A percentile compares a stretch with the other conserved stretches of the same genome.
Evolutionary conservation across 164 flowering plant species (phyloP).

Genomic region (Vitis amurensis): DNA sequence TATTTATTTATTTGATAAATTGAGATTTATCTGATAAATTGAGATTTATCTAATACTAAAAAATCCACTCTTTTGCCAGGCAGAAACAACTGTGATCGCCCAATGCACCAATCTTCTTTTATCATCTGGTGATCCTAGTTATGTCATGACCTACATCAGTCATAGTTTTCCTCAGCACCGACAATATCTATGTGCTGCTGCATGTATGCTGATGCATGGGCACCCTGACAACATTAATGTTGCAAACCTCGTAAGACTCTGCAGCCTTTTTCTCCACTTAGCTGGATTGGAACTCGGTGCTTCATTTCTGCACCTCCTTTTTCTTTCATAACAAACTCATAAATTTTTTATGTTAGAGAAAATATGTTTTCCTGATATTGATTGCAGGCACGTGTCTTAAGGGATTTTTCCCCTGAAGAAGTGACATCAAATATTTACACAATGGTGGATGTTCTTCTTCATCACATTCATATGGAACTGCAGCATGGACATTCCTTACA

Average conservation of each 20-base stretch:
- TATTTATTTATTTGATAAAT: neutral
- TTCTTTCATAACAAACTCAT: neutral
- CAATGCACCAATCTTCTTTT: constrained; percentile 94
- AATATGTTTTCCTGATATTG: constrained; percentile 3
- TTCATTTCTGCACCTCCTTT: neutral
- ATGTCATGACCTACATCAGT: constrained; percentile 77
- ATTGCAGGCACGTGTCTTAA: constrained; percentile 74
- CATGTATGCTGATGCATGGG: constrained; percentile 93
- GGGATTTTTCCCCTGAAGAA: constrained; percentile 95
- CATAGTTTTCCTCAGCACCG: constrained; percentile 90
- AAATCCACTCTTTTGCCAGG: constrained; percentile 45
- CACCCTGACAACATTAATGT: constrained; percentile 89
- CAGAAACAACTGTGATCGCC: constrained; percentile 83
- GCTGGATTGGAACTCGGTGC: neutral
- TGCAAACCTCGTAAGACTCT: constrained; percentile 63
- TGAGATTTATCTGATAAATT: neutral
- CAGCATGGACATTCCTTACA: constrained; percentile 81
- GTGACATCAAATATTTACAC: constrained; percentile 93
- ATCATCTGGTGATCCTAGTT: constrained; percentile 80
- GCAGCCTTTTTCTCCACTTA: constrained; percentile 6
- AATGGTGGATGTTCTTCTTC: constrained; percentile 96
- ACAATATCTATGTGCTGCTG: constrained; percentile 91
- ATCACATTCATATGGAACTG: constrained; percentile 82
- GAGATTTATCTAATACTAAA: neutral
- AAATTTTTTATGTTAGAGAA: neutral